Evolutionary conservation across 2,329 filamentous ascomycete genomes (phyloP), one percentile per base, ranked within the genome.

Genomic region (Colletotrichum limetticola): DNA sequence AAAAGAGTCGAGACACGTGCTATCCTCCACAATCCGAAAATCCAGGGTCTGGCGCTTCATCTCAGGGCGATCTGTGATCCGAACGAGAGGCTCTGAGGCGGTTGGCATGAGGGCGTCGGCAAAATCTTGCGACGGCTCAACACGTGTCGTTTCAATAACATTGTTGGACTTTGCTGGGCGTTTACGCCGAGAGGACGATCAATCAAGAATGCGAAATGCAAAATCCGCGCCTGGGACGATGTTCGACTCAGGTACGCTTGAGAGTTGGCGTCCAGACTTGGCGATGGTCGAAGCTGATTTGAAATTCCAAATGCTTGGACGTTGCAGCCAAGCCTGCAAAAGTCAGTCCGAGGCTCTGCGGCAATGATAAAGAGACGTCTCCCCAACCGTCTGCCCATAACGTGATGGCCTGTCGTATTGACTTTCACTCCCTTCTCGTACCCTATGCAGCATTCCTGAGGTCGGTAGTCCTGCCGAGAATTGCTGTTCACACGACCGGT

Each of bases 141-240:
- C 53, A 57, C 53, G 7, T 32, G 11, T 59, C 53, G 63, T 59
- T 49, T 58, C 63, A 49, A 66, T 49, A 32, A 16, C 11, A 19
- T n/a, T 11, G 16, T 12, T 59, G 24, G 52, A 24, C 14, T 58
- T 66, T 49, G 7, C 37, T 30, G 35, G 35, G 35, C 35, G 63
- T 66, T 66, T 49, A 4, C 53, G 26, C 26, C 53, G 26, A 32
- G 22, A 16, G 42, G 65, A n/a, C 37, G 69, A 69, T 72, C 65
- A 63, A 53, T 63, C 58, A 62, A 16, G 37, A 66, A 52, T n/a
- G 11, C 14, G 5, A 58, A 53, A 37, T 35, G 11, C 19, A 42
- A n/a, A 16, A 32, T 32, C 30, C 37, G 12, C 24, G 12, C 30
- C 14, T n/a, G 14, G 7, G 11, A 16, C 19, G 28, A 67, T 32